Evolutionary conservation across 768 basidiomycete genomes (phyloP).

Genomic region (Hydnum rufescens): DNA sequence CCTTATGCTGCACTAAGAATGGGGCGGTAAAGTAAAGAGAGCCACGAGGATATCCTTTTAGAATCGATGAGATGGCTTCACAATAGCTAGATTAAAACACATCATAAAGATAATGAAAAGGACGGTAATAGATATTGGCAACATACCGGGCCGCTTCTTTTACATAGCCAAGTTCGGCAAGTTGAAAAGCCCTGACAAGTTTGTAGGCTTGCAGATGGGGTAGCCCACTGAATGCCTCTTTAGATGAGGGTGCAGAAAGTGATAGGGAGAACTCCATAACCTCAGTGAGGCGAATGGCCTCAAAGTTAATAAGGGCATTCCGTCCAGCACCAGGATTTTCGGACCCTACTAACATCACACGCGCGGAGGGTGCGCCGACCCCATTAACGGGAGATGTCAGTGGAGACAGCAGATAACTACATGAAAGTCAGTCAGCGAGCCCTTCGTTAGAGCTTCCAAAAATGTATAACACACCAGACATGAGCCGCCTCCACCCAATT

Average conservation of each 20-base stretch:
- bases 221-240: conserved; percentile 66
- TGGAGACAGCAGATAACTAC: conserved; percentile 70
- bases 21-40: conserved; percentile 48
- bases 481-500: conserved; percentile 75
- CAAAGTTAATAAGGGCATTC: conserved; percentile 41
- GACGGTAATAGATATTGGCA: neutral
- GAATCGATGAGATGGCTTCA: conserved; percentile 56
- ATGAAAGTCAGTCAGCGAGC: neutral
- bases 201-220: conserved; percentile 79
- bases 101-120: neutral
- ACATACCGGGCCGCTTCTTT: conserved; percentile 53
- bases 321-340: conserved; percentile 33
- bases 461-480: conserved; percentile 64
- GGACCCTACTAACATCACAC: conserved; percentile 56
- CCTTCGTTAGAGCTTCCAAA: neutral
- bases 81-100: conserved; percentile 55
- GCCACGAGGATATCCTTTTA: conserved; percentile 24
- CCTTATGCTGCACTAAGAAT: conserved; percentile 55
- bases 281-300: conserved; percentile 71
- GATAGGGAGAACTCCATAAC: conserved; percentile 81
- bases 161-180: conserved; percentile 69
- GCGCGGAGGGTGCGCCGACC: conserved; percentile 40
- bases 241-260: conserved; percentile 58
- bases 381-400: conserved; percentile 60
- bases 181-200: conserved; percentile 48